A percentile compares a stretch with the other conserved stretches of the same genome.
Conservation (phyloP, 305 asterid species). For the Fraxinus ornus region DNA sequence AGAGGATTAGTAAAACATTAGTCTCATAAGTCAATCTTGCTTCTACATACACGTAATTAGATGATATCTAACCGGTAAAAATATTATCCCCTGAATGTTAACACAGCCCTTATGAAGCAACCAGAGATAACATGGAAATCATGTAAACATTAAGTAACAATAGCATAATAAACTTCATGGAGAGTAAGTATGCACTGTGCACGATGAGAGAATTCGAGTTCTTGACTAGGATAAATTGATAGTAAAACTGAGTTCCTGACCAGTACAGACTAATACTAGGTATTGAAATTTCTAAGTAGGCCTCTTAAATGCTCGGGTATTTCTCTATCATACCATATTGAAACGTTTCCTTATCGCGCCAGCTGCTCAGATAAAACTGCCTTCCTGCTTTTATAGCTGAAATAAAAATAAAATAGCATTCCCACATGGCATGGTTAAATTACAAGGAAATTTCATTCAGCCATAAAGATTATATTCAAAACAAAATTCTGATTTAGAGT, state of each 20-base stretch:
- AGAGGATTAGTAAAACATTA: neutral
- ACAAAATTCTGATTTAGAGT: constrained; percentile 3
- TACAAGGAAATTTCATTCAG: constrained; percentile 20
- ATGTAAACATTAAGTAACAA: neutral
- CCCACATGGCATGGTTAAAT: constrained; percentile 41
- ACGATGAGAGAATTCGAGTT: constrained; percentile 16
- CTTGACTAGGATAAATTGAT: neutral
- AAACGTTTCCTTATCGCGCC: constrained; percentile 46
- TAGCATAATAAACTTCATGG: neutral
- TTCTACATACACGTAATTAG: neutral
- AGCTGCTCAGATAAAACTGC: constrained; percentile 62
- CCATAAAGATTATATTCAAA: constrained; percentile 18
- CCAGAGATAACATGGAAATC: neutral
- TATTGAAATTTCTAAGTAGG: constrained; percentile 14
- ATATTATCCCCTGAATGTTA: neutral
- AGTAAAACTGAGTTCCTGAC: constrained; percentile 19
- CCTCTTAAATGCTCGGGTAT: constrained; percentile 36
- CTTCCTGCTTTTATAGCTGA: constrained; percentile 60
- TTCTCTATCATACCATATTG: constrained; percentile 69
- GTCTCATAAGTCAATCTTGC: neutral
- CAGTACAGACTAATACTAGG: constrained; percentile 25
- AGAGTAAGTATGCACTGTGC: constrained; percentile 5
- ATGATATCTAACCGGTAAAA: neutral
- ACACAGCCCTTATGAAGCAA: neutral
- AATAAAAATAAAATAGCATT: constrained; percentile 42